Evolutionary conservation across 1,139 yeast species (phyloP).

Genomic region (Tardiomyces depauwii): DNA sequence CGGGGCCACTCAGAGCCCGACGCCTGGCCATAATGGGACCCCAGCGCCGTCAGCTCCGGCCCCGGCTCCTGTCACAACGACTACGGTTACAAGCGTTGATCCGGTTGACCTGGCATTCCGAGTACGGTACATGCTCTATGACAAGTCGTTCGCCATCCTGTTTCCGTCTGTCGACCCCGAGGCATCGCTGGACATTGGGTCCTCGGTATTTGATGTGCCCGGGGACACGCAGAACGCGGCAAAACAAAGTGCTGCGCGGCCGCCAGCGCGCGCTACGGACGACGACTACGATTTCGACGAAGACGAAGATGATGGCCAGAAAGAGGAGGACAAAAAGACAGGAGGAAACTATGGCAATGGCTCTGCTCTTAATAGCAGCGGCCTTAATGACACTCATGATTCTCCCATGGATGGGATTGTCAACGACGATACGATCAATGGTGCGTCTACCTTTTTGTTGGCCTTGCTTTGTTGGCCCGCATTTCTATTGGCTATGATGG

Average conservation of each 20-base stretch:
- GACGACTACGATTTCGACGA: conserved; percentile 20
- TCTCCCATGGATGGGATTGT: not conserved
- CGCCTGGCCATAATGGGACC: conserved; percentile 1
- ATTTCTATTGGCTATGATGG: too few species aligned
- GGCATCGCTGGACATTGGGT: conserved; percentile 17
- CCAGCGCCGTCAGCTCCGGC: not conserved
- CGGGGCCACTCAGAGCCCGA: conserved; percentile 2
- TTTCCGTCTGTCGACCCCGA: conserved; percentile 17
- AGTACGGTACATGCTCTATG: conserved; percentile 32
- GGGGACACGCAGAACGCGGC: conserved; percentile 1
- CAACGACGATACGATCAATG: not conserved
- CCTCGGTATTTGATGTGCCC: conserved; percentile 14
- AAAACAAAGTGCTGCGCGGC: not conserved
- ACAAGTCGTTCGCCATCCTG: conserved; percentile 22
- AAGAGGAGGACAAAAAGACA: conserved; percentile 11
- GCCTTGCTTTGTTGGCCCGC: too few species aligned
- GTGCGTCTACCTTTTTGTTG: too few species aligned
- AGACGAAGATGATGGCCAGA: conserved; percentile 18
- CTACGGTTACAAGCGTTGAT: conserved; percentile 18
- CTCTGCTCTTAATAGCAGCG: too few species aligned
- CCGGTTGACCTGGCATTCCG: conserved; percentile 26
- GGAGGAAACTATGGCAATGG: not conserved
- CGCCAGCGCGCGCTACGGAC: conserved; percentile 7
- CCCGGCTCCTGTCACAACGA: not conserved
- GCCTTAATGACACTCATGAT: too few species aligned